Evolutionary conservation across 768 basidiomycete genomes (phyloP), one percentile per base, ranked within the genome.

Genomic region (Neoboletus brunneissimus): DNA sequence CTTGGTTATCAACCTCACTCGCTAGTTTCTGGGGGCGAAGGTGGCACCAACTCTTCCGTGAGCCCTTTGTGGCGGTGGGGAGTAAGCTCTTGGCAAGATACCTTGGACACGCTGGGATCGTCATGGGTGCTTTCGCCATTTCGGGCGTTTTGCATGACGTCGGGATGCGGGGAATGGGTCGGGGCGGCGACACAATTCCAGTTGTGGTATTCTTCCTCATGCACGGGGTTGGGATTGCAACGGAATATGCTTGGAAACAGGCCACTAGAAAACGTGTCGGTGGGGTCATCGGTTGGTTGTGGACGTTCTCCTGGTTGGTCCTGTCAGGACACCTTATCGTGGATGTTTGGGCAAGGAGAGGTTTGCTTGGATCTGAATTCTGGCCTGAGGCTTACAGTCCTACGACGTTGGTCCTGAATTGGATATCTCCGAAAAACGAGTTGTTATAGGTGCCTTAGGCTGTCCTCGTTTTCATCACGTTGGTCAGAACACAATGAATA

Each of bases 41-140:
- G 18, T 89, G 88, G 88, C 88, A 89, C 60, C 86, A 88, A 61
- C 57, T 83, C 6, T 85, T 87, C 63, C 78, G 86, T 11, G 78
- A 84, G 44, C 62, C 68, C 37, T 88, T 89, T 61, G 68, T 86
- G 41, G 68, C 66, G 15, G 57, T 82, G 18, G 86, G 85, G 16
- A 72, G 73, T 11, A 72, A 71, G 32, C 81, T 82, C 0, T 48
- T 81, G 31, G 65, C 65, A 27, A 63, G 62, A 50, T 57, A 81
- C 6, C 62, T 81, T 27, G 85, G 87, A 23, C 77, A 77, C n/a
- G 53, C 64, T 2, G 84, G 82, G 4, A 70, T 67, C 4, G 71
- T 87, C 10, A 54, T 89, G 3, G 86, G 85, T 9, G 80, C 79
- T 4, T 89, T 89, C 65, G 47, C 79, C 2, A 56, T 81, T 9